Conservation (phyloP, 1,284 basidiomycete genomes). For the Schizophyllum amplum region DNA sequence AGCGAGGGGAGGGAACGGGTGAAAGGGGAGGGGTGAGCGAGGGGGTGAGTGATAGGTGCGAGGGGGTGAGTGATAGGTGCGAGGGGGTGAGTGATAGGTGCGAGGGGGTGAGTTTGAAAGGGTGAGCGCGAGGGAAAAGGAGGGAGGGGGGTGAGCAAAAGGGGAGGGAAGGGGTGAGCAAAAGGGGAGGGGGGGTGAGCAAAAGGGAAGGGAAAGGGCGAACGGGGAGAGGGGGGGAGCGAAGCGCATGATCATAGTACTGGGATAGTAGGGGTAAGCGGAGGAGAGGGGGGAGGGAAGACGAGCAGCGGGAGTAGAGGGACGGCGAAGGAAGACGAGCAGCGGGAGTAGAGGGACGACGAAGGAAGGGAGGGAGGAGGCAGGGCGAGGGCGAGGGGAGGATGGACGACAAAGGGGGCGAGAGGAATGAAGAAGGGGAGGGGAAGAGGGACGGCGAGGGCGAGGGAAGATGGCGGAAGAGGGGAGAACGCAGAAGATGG, state of each 20-base stretch:
- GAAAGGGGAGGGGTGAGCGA: constrained; percentile 1
- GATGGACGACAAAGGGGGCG: not conserved
- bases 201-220: too few species aligned
- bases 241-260: too few species aligned
- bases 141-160: not conserved
- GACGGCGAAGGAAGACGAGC: not conserved
- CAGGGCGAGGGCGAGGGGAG: too few species aligned
- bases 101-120: too few species aligned
- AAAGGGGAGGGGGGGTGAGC: not conserved
- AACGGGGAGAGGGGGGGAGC: not conserved
- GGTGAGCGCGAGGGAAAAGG: not conserved
- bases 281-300: too few species aligned
- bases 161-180: not conserved
- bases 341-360: too few species aligned
- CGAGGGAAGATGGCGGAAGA: not conserved
- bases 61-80: not conserved
- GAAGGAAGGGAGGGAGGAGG: not conserved
- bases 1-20: not conserved
- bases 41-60: not conserved
- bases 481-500: too few species aligned
- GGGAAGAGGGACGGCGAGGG: not conserved
- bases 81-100: not conserved
- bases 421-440: too few species aligned
- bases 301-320: too few species aligned
- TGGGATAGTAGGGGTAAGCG: too few species aligned